Evolutionary conservation across 805 yeast species (phyloP).

Genomic region (Sungouiella thailandica): DNA sequence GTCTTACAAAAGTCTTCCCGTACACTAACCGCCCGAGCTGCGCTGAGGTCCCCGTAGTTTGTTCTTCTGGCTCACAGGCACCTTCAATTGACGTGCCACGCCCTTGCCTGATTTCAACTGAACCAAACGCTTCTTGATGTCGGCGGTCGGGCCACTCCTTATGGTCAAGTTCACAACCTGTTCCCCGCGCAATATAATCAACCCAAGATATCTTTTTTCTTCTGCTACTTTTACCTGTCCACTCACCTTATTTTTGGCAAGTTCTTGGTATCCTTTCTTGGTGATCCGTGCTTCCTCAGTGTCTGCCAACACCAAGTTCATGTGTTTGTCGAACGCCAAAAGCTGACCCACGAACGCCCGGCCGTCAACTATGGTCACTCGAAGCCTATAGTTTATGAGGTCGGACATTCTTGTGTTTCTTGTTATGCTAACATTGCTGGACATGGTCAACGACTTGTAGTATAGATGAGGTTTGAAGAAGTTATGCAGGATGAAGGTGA

Average conservation of each 20-base stretch:
- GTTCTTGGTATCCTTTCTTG: conserved; percentile 45
- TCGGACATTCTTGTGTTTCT: conserved; percentile 51
- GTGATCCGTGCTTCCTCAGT: conserved; percentile 80
- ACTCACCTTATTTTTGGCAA: conserved; percentile 24
- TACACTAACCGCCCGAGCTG: too few species aligned
- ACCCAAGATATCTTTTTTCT: conserved; percentile 74
- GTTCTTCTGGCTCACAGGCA: conserved; percentile 25
- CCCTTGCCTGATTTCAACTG: conserved; percentile 20
- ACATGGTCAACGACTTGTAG: conserved; percentile 1
- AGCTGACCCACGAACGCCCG: conserved; percentile 75
- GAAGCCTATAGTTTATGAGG: conserved; percentile 66
- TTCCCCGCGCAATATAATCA: conserved; percentile 84
- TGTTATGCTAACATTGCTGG: conserved; percentile 14
- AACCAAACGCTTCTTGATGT: conserved; percentile 30
- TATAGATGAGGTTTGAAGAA: neutral
- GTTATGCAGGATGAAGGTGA: neutral
- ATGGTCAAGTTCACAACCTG: conserved; percentile 68
- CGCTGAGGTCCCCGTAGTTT: conserved; percentile 21
- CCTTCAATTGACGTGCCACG: conserved; percentile 30
- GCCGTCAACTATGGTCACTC: conserved; percentile 72
- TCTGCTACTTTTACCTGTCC: conserved; percentile 40
- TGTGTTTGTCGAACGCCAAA: conserved; percentile 82
- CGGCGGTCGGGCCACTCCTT: conserved; percentile 55
- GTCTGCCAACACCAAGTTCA: conserved; percentile 81
- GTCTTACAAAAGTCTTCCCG: too few species aligned